Evolutionary conservation across 352 stramenopile species (phyloP), one percentile per base, ranked within the genome.

Genomic region (Phytophthora hybrid): DNA sequence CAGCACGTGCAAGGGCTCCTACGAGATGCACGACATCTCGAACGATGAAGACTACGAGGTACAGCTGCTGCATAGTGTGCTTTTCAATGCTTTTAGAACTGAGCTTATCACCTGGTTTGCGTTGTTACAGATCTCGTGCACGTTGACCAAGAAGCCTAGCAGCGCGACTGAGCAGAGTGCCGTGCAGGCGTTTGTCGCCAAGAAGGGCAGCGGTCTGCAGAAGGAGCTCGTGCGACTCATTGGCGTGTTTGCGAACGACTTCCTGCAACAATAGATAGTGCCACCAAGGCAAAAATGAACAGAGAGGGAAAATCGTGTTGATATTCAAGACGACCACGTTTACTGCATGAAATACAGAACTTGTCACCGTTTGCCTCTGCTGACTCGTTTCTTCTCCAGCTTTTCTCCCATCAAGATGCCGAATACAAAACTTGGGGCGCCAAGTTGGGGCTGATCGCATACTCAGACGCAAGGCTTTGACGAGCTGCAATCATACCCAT

Each of bases 41-140:
- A 95, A 94, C 71, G 91, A 98, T 64, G 88, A 88, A 51, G 88
- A 97, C 57, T 94, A 93, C 60, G 91, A 97, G 78, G 87, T 94
- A 79, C 21, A 66, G 46, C 7, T 56, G 37, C 14, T 64, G 4
- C 47, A 64, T 66, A 8, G 66, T 65, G 18, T 3, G 41, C 13
- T 46, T 14, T 26, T 37, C 37, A 21, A 29, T 18, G 21, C 9
- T 19, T 67, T 13, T 18, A 21, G 14, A 51, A 19, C 32, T 61
- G 29, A 39, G 37, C n/a, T n/a, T 57, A 19, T 52, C 16, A n/a
- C 39, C 1, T 21, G 9, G 14, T 65, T 29, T 37, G 57, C 26
- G 26, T 46, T n/a, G 10, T n/a, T 66, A 37, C 63, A 93, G 86
- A 95, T 95, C 46, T 79, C 81, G 19, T 88, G 65, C 61, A 78